Evolutionary conservation across 208 protist genomes (phyloP).

Genomic region (Phytomonas sp.): DNA sequence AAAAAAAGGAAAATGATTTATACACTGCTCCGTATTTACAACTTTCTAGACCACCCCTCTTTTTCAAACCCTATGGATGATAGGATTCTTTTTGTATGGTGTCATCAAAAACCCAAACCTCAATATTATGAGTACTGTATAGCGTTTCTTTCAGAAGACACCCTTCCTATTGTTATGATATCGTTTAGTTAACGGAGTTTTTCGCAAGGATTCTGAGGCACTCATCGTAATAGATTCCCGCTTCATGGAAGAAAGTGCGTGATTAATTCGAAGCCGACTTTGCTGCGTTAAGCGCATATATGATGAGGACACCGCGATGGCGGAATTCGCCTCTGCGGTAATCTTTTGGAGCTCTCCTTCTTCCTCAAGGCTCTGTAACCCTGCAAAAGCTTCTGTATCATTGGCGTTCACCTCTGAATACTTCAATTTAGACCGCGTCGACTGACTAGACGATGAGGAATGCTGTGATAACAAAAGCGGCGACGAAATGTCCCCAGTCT

Average conservation of each 20-base stretch:
- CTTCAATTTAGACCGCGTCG: not conserved
- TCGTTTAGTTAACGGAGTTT: not conserved
- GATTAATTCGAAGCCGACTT: not conserved
- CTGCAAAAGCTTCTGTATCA: not conserved
- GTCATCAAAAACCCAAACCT: not conserved
- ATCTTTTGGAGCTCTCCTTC: not conserved
- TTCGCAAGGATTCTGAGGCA: not conserved
- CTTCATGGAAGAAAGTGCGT: constrained; percentile 1
- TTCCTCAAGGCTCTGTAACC: not conserved
- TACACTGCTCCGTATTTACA: not conserved
- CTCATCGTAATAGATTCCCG: not conserved
- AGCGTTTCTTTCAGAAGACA: not conserved
- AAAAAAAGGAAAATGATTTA: not conserved
- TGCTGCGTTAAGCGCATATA: not conserved
- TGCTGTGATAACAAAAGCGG: not conserved
- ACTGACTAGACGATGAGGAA: not conserved
- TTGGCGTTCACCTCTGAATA: not conserved
- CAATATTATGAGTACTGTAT: not conserved
- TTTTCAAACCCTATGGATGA: not conserved
- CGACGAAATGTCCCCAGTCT: not conserved
- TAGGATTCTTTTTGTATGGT: not conserved
- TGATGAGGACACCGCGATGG: not conserved
- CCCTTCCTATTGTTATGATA: not conserved
- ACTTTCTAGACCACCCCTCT: not conserved
- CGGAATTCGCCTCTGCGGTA: not conserved